Evolutionary conservation across 31 red algal species (phyloP).

Genomic region (Porphyra umbilicalis): DNA sequence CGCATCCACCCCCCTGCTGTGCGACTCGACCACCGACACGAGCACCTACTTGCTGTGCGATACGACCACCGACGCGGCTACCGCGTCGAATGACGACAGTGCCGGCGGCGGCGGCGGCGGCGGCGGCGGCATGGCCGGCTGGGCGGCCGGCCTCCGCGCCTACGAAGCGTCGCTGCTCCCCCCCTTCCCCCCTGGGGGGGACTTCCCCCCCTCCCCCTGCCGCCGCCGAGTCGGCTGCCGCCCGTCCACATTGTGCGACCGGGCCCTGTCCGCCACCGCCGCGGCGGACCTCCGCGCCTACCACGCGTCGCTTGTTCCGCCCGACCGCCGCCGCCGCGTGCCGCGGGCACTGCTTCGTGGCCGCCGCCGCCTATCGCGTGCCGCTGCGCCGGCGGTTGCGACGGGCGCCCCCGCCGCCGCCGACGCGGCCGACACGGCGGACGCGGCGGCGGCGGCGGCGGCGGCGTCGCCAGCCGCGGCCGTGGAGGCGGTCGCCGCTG

Average conservation of each 20-base stretch:
- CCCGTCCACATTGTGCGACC: neutral
- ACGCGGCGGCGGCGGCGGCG: too few species aligned
- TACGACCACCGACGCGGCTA: too few species aligned
- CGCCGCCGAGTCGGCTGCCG: neutral
- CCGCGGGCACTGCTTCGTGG: neutral
- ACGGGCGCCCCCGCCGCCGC: neutral
- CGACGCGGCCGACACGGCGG: neutral
- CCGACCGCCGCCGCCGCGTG: neutral
- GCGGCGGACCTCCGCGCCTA: neutral
- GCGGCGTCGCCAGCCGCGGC: neutral
- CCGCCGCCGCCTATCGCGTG: neutral
- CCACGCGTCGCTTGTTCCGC: neutral
- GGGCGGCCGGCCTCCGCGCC: too few species aligned
- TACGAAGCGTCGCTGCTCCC: too few species aligned
- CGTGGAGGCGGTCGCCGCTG: neutral
- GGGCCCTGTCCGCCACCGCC: neutral
- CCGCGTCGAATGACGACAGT: neutral
- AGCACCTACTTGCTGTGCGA: too few species aligned
- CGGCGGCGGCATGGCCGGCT: too few species aligned
- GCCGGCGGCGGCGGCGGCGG: neutral
- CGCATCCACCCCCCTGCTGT: too few species aligned
- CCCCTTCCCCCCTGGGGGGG: neutral
- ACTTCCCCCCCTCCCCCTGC: neutral
- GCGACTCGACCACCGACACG: too few species aligned
- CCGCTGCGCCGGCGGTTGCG: neutral